These are phyloP conservation scores for Uncinocarpus reesii DNA, from an alignment of 2,329 filamentous ascomycete genomes.

Conservation along the genomic window DNA sequence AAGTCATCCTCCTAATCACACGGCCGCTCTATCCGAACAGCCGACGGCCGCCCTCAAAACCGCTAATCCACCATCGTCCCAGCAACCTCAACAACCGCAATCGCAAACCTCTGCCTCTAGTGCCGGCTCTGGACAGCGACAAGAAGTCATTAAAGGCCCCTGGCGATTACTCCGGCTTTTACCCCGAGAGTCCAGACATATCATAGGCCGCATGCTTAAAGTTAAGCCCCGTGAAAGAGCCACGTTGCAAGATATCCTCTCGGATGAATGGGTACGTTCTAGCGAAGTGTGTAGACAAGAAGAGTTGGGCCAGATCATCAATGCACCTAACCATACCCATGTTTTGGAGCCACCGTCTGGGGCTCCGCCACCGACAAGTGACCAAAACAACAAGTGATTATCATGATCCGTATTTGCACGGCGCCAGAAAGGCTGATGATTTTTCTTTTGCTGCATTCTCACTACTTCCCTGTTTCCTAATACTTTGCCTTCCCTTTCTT, in stretches of 20 bases:
- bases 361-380: constrained; percentile 7
- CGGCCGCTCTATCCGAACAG: constrained; percentile 14
- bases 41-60: constrained; percentile 15
- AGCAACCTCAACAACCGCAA: constrained; percentile 9
- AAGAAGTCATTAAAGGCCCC: constrained; percentile 79
- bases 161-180: constrained; percentile 81
- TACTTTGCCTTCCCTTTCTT: background rate
- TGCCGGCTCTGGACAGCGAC: constrained; percentile 31
- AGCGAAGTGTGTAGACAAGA: constrained; percentile 75
- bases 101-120: constrained; percentile 13
- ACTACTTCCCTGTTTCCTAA: background rate
- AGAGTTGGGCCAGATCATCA: constrained; percentile 60
- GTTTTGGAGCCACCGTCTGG: constrained; percentile 58
- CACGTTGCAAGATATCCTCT: constrained; percentile 72
- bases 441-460: background rate
- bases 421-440: background rate
- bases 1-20: constrained; percentile 4
- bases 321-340: constrained; percentile 69
- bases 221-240: constrained; percentile 74
- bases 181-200: constrained; percentile 77
- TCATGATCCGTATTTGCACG: background rate
- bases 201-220: constrained; percentile 87
- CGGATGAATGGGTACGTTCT: constrained; percentile 81
- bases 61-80: constrained; percentile 12
- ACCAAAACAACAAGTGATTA: constrained; percentile 4